Evolutionary conservation across 1,139 yeast species (phyloP), one percentile per base, ranked within the genome.

Genomic region (Arxiozyma telluris): DNA sequence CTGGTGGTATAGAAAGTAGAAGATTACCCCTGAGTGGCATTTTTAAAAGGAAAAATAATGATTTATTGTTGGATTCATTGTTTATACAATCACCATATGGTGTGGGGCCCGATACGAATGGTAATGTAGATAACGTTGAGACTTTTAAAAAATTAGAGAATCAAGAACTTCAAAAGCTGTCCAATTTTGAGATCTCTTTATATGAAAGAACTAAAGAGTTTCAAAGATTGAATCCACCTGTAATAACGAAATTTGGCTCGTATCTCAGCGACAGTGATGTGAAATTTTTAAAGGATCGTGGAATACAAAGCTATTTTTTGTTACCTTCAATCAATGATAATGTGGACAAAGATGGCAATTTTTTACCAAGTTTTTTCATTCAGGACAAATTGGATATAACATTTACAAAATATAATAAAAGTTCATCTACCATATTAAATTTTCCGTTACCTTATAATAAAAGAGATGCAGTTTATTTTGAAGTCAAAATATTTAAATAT

Each of bases 381-480:
- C 86, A 82, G 53, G 93, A 84, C 64, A 77, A 78, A 58, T 76
- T 87, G 8, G 91, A 84, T 58, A 68, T 86, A 20, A 67, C 71
- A 49, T 85, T 86, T 61, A 66, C 74, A 12, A 64, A 64, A 44
- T 65, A 71, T 18, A 59, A 64, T 30, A 65, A 62, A n/a, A 66
- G 75, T 27, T 70, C 75, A 1, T 73, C 77, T 3, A 77, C 84
- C 0, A 75, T 78, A 1, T 70, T 85, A 59, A 85, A 85, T 64
- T 76, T 77, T 58, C 84, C 90, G 15, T 68, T 85, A 46, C 94
- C 94, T 0, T 75, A 73, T 55, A 80, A 81, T 58, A 72, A 86
- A 56, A 75, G 74, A 58, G 83, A 84, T 38, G 87, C 84, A 0
- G 79, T 84, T 4, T 86, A 86, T 65, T 86, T 84, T 63, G 94